Evolutionary conservation across 2,329 filamentous ascomycete genomes (phyloP).

Genomic region (Annulohypoxylon truncatum): DNA sequence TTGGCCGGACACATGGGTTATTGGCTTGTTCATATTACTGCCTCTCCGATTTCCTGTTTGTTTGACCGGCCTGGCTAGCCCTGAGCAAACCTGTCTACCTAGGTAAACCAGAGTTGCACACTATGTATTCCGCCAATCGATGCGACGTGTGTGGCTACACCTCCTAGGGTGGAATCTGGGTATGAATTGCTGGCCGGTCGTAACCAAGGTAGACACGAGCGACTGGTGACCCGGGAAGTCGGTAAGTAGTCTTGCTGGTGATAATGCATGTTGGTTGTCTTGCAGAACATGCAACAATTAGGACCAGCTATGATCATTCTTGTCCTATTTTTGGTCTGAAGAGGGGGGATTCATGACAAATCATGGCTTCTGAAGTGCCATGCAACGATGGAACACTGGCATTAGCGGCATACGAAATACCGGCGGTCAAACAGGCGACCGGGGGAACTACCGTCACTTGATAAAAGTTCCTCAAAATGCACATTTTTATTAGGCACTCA

Average conservation of each 20-base stretch:
- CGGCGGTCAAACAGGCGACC: conserved; percentile 8
- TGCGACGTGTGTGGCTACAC: background rate
- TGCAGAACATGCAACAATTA: background rate
- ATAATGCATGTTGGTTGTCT: conserved; percentile 8
- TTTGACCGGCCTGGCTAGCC: background rate
- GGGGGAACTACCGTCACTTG: background rate
- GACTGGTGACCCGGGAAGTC: background rate
- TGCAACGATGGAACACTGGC: background rate
- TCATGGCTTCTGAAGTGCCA: background rate
- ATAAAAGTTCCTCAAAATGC: conserved; percentile 21
- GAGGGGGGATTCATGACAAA: background rate
- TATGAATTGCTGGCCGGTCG: background rate
- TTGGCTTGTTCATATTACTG: background rate
- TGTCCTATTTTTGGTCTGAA: background rate
- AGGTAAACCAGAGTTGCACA: background rate
- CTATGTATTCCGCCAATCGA: background rate
- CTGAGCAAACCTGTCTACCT: background rate
- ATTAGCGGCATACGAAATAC: background rate
- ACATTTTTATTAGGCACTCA: conserved; percentile 8
- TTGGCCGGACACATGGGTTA: background rate
- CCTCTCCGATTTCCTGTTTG: background rate
- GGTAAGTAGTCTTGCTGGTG: background rate
- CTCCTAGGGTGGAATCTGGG: background rate
- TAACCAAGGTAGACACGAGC: background rate
- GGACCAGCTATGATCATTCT: background rate